A percentile compares a stretch with the other conserved stretches of the same genome.
Evolutionary conservation across 805 yeast species (phyloP).

Genomic region (Torulaspora quercuum): DNA sequence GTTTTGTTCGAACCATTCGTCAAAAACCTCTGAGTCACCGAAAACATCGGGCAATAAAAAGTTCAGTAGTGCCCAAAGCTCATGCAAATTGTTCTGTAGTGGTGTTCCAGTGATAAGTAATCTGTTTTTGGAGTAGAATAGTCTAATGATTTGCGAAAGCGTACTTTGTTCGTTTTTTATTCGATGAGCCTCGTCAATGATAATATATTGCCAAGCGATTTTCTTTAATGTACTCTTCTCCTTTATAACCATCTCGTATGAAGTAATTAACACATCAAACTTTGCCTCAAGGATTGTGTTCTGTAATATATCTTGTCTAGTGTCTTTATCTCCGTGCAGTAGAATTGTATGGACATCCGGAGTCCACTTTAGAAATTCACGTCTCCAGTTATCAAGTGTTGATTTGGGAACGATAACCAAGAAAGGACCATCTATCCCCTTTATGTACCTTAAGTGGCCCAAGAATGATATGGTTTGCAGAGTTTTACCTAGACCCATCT

Average conservation of each 20-base stretch:
- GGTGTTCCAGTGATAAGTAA: conserved; percentile 94
- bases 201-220: conserved; percentile 87
- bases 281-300: conserved; percentile 61
- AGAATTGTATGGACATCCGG: conserved; percentile 87
- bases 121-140: conserved; percentile 81
- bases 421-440: conserved; percentile 82
- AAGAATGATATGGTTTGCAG: conserved; percentile 89
- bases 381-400: conserved; percentile 91
- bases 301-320: conserved; percentile 58
- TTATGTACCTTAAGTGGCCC: conserved; percentile 78
- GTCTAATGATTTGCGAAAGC: conserved; percentile 84
- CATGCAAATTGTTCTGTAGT: conserved; percentile 89
- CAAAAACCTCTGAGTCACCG: conserved; percentile 85
- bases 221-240: conserved; percentile 80
- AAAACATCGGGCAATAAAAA: conserved; percentile 91
- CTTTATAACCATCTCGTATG: conserved; percentile 89
- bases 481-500: conserved; percentile 97
- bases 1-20: conserved; percentile 72
- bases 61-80: conserved; percentile 91
- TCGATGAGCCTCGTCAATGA: conserved; percentile 95
- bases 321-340: conserved; percentile 87
- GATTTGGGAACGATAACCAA: conserved; percentile 93
- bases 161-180: conserved; percentile 93
- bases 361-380: conserved; percentile 94
- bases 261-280: conserved; percentile 86